phyloP scores from a whole-genome alignment of 495 filamentous ascomycete species.

The Wilcoxina mikolae region DNA sequence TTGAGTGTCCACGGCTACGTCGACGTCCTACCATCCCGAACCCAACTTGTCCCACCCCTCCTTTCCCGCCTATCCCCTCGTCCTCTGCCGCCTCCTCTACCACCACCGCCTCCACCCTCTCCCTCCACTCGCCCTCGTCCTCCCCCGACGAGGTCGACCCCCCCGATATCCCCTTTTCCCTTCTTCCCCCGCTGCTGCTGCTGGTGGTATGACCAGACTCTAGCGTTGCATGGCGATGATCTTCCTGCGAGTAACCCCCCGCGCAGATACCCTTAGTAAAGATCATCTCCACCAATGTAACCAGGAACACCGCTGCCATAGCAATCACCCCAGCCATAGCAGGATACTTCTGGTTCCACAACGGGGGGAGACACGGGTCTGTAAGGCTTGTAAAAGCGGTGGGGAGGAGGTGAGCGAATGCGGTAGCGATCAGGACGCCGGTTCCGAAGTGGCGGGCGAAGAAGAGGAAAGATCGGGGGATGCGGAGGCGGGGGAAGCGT shows the following conservation, averaged over 20 bases:
- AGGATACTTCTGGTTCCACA: constrained; percentile 58
- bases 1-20: constrained; percentile 19
- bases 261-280: constrained; percentile 37
- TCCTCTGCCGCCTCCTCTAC: background rate
- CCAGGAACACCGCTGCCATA: constrained; percentile 63
- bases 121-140: background rate
- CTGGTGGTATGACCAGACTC: constrained; percentile 19
- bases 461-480: constrained; percentile 40
- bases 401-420: constrained; percentile 72
- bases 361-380: constrained; percentile 61
- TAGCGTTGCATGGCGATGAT: constrained; percentile 30
- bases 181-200: constrained; percentile 14
- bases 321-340: constrained; percentile 67
- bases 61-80: constrained; percentile 17
- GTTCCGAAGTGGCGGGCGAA: constrained; percentile 63
- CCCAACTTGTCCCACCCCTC: constrained; percentile 23
- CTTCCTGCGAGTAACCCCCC: constrained; percentile 32
- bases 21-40: constrained; percentile 28
- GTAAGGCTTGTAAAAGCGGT: constrained; percentile 69
- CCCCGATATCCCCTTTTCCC: background rate
- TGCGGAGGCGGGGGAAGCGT: constrained; percentile 31
- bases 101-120: background rate
- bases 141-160: background rate
- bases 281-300: constrained; percentile 64
- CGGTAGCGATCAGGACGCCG: constrained; percentile 74